Conservation (phyloP, 805 yeast genomes). For the Wickerhamomyces silvicola region DNA sequence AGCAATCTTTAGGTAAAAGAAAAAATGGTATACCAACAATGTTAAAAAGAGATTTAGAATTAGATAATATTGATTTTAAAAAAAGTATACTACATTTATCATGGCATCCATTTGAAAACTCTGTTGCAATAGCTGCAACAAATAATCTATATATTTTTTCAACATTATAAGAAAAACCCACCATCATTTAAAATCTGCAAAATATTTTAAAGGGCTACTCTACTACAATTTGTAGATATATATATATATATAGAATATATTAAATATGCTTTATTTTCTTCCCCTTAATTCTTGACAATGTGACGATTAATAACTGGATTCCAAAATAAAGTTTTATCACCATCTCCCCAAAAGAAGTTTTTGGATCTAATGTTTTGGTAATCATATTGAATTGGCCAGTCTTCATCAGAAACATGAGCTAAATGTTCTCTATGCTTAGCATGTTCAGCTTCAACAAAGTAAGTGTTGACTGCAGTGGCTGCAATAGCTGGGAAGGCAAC, state of each 20-base stretch:
- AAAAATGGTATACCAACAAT: constrained; percentile 29
- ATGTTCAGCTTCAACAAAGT: constrained; percentile 78
- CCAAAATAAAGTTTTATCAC: constrained; percentile 97
- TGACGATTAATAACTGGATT: constrained; percentile 88
- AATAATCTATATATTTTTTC: constrained; percentile 86
- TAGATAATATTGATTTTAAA: constrained; percentile 82
- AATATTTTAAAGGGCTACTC: no score
- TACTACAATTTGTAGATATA: no score
- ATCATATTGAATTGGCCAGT: constrained; percentile 88
- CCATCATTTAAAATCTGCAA: no score
- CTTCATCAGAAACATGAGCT: constrained; percentile 67
- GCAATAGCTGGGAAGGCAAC: constrained; percentile 81
- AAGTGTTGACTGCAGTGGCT: constrained; percentile 73
- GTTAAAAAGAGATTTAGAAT: constrained; percentile 38
- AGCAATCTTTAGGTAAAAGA: constrained; percentile 28
- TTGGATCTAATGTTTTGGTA: constrained; percentile 86
- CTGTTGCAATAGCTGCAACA: constrained; percentile 97
- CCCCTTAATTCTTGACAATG: constrained; percentile 36
- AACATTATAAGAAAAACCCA: constrained; percentile 40
- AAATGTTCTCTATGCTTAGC: constrained; percentile 83
- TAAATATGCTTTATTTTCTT: no score
- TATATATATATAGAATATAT: no score
- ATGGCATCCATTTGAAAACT: constrained; percentile 97
- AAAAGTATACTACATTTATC: constrained; percentile 91
- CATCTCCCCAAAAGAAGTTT: constrained; percentile 98